Conservation (phyloP, 2,329 filamentous ascomycete genomes). For the Aureobasidium lini region DNA sequence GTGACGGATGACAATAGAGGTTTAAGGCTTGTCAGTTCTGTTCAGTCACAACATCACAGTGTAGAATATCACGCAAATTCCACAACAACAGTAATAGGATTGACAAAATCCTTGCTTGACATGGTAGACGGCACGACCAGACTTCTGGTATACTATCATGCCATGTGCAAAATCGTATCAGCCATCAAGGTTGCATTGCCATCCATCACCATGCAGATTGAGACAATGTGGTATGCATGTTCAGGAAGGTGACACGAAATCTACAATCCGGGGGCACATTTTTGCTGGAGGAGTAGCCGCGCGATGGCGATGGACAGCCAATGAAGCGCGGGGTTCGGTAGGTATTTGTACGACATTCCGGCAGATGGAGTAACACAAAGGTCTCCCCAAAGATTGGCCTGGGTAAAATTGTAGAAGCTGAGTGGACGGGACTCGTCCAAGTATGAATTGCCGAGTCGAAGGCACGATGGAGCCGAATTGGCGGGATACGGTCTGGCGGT, state of each 20-base stretch:
- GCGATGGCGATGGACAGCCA: background rate
- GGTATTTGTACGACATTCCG: slow-evolving; percentile 3
- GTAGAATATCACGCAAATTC: background rate
- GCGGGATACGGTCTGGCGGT: slow-evolving; percentile 6
- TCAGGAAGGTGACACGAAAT: background rate
- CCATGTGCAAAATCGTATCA: background rate
- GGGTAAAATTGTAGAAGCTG: background rate
- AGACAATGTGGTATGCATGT: background rate
- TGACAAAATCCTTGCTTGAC: background rate
- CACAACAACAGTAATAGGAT: background rate
- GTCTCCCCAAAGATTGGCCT: background rate
- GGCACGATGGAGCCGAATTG: slow-evolving; percentile 1
- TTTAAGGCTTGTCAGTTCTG: background rate
- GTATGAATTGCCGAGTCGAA: slow-evolving; percentile 5
- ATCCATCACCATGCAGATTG: background rate
- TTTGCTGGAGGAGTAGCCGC: background rate
- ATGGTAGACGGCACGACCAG: background rate
- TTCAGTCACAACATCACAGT: background rate
- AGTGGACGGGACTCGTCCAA: background rate
- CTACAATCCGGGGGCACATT: background rate
- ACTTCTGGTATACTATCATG: background rate
- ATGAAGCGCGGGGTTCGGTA: slow-evolving; percentile 2
- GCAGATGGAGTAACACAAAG: background rate
- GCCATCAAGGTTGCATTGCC: background rate
- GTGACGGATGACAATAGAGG: background rate